These are phyloP conservation scores for Epichloe festucae DNA, from an alignment of 2,329 filamentous ascomycete species.

Conservation along the genomic window DNA sequence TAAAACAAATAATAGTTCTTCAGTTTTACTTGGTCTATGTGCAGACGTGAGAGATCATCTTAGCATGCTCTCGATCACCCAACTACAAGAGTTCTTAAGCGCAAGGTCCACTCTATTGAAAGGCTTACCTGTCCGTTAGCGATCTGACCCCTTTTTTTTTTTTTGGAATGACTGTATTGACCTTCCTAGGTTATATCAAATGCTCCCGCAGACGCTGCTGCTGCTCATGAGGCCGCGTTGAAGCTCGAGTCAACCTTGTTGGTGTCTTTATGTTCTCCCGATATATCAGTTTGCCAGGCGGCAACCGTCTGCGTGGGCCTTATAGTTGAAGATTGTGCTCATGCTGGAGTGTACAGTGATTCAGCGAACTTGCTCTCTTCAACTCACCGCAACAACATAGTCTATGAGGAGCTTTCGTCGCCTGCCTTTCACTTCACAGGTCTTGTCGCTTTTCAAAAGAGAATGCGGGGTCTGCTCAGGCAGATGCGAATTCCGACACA, in stretches of 20 bases:
- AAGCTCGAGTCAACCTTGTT: slow-evolving; percentile 51
- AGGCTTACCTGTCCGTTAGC: slow-evolving; percentile 31
- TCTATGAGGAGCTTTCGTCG: slow-evolving; percentile 50
- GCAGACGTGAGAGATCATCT: slow-evolving; percentile 32
- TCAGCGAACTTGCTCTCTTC: slow-evolving; percentile 36
- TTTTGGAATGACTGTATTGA: slow-evolving; percentile 6
- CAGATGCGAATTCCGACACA: slow-evolving; percentile 48
- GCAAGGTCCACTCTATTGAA: slow-evolving; percentile 40
- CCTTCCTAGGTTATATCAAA: slow-evolving; percentile 37
- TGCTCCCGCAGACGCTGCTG: slow-evolving; percentile 39
- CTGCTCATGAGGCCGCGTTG: slow-evolving; percentile 38
- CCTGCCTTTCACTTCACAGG: slow-evolving; percentile 54
- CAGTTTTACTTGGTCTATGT: slow-evolving; percentile 33
- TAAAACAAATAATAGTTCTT: slow-evolving; percentile 13
- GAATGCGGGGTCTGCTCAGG: slow-evolving; percentile 44
- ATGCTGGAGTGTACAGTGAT: slow-evolving; percentile 36
- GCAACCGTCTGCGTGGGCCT: slow-evolving; percentile 49
- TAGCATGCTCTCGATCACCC: slow-evolving; percentile 29
- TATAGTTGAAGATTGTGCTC: slow-evolving; percentile 48
- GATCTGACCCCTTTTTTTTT: neutral
- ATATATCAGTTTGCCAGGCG: slow-evolving; percentile 51
- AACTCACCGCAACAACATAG: slow-evolving; percentile 45
- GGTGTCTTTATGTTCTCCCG: slow-evolving; percentile 50
- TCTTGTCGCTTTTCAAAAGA: slow-evolving; percentile 56
- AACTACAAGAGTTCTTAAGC: slow-evolving; percentile 43